Conservation (phyloP, 2,329 filamentous ascomycete genomes). For the Hortaea werneckii region DNA sequence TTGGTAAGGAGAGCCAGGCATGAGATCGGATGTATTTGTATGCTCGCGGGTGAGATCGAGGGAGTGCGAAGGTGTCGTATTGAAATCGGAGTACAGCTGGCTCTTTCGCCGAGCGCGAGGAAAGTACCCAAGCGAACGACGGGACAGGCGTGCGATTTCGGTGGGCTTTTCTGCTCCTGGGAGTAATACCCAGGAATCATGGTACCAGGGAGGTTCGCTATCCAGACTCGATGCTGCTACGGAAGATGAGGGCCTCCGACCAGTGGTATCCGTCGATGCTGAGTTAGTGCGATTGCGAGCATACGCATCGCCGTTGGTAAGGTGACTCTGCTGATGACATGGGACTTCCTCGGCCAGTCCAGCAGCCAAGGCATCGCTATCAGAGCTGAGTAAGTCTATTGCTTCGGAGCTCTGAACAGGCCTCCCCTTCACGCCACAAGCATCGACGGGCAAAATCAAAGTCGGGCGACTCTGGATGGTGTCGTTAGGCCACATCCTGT, state of each 20-base stretch:
- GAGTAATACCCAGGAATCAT: slow-evolving; percentile 81
- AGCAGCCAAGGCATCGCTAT: slow-evolving; percentile 21
- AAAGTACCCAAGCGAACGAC: slow-evolving; percentile 78
- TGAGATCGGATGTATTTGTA: slow-evolving; percentile 13
- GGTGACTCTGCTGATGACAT: slow-evolving; percentile 21
- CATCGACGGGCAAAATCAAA: slow-evolving; percentile 78
- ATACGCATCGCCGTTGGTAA: slow-evolving; percentile 10
- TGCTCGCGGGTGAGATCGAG: slow-evolving; percentile 47
- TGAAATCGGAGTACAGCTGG: slow-evolving; percentile 49
- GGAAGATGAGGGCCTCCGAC: slow-evolving; percentile 24
- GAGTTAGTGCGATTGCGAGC: slow-evolving; percentile 28
- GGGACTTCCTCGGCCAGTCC: slow-evolving; percentile 28
- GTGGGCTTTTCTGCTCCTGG: slow-evolving; percentile 61
- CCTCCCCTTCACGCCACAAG: slow-evolving; percentile 72
- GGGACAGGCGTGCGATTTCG: slow-evolving; percentile 76
- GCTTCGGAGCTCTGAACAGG: slow-evolving; percentile 32
- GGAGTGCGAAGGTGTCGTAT: slow-evolving; percentile 55
- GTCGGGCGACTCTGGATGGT: slow-evolving; percentile 74
- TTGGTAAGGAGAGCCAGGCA: slow-evolving; percentile 6
- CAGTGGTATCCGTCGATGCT: slow-evolving; percentile 23
- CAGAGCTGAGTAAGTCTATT: slow-evolving; percentile 21
- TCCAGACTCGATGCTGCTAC: slow-evolving; percentile 31
- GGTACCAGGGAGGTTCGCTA: slow-evolving; percentile 64
- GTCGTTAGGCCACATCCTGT: slow-evolving; percentile 91
- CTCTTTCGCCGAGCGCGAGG: slow-evolving; percentile 86